Evolutionary conservation across 768 basidiomycete species (phyloP).

Genomic region (Phanerochaete sordida): DNA sequence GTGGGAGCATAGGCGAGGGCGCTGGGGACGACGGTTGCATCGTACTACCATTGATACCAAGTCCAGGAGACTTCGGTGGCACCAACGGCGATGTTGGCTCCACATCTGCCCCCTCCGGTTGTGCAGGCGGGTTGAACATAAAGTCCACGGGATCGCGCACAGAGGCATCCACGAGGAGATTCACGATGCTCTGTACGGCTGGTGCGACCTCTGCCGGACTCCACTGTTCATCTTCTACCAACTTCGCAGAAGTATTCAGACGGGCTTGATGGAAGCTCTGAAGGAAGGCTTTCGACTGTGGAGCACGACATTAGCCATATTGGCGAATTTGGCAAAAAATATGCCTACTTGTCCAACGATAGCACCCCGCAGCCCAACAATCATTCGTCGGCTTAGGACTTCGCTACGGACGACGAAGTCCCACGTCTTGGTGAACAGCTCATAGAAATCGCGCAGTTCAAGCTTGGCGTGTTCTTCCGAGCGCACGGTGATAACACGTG

Average conservation of each 20-base stretch:
- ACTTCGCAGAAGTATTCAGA: slow-evolving; percentile 76
- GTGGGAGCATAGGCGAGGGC: slow-evolving; percentile 17
- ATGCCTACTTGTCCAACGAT: slow-evolving; percentile 70
- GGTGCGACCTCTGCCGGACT: slow-evolving; percentile 70
- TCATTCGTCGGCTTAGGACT: slow-evolving; percentile 83
- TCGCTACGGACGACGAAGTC: slow-evolving; percentile 87
- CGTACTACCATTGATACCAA: slow-evolving; percentile 13
- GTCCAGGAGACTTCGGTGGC: slow-evolving; percentile 16
- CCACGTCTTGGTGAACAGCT: slow-evolving; percentile 85
- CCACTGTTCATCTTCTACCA: slow-evolving; percentile 98
- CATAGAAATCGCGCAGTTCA: slow-evolving; percentile 69
- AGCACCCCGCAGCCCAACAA: slow-evolving; percentile 85
- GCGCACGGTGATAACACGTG: slow-evolving; percentile 73
- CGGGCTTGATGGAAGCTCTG: slow-evolving; percentile 80
- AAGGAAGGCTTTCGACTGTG: slow-evolving; percentile 82
- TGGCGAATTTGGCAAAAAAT: no score
- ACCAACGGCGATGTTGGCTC: slow-evolving; percentile 21
- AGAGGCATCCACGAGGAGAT: slow-evolving; percentile 76
- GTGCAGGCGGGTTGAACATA: slow-evolving; percentile 28
- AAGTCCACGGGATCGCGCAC: slow-evolving; percentile 78
- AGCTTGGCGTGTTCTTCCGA: slow-evolving; percentile 78
- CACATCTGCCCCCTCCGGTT: slow-evolving; percentile 20
- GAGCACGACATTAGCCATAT: neutral
- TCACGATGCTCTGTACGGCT: slow-evolving; percentile 64
- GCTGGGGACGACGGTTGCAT: slow-evolving; percentile 18